A percentile compares a stretch with the other conserved stretches of the same genome.
These are phyloP conservation scores for Calamus simplicifolius DNA, from an alignment of 176 grass and related monocot genomes.

Conservation along the genomic window DNA sequence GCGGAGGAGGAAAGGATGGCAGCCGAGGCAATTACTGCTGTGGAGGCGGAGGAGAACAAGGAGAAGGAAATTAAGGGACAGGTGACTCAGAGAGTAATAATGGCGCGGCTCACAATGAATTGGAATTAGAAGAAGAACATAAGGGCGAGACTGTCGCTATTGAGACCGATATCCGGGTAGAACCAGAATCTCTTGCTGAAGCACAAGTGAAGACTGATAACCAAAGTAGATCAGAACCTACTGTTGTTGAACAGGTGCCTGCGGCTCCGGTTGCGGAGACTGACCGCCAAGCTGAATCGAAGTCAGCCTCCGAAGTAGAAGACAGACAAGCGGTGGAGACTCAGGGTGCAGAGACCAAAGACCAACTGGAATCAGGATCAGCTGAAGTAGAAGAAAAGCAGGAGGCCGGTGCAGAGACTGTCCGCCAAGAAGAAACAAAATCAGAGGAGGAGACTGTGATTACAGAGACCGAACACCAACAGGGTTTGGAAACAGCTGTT, in stretches of 20 bases:
- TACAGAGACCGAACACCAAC: constrained; percentile 10
- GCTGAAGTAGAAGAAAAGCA: constrained; percentile 7
- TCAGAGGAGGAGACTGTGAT: neutral
- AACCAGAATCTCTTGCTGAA: neutral
- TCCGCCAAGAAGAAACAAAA: constrained; percentile 15
- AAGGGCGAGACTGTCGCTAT: neutral
- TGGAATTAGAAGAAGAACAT: neutral
- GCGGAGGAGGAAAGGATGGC: neutral
- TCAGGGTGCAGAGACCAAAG: neutral
- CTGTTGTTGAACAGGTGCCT: constrained; percentile 5
- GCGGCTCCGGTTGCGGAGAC: neutral
- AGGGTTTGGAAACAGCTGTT: neutral
- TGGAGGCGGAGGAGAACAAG: neutral
- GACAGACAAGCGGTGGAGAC: constrained; percentile 12
- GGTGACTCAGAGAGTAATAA: constrained; percentile 13
- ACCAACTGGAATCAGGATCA: constrained; percentile 11
- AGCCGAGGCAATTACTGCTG: neutral
- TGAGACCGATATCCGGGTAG: neutral
- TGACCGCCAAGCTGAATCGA: neutral
- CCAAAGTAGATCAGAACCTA: neutral
- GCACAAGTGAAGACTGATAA: neutral
- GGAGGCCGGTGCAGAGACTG: constrained; percentile 12
- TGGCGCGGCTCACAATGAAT: neutral
- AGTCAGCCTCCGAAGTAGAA: constrained; percentile 7
- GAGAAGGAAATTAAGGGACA: constrained; percentile 5